A percentile compares a stretch with the other conserved stretches of the same genome.
Conservation (phyloP, 1,284 basidiomycete genomes). For the Irpex rosettiformis region DNA sequence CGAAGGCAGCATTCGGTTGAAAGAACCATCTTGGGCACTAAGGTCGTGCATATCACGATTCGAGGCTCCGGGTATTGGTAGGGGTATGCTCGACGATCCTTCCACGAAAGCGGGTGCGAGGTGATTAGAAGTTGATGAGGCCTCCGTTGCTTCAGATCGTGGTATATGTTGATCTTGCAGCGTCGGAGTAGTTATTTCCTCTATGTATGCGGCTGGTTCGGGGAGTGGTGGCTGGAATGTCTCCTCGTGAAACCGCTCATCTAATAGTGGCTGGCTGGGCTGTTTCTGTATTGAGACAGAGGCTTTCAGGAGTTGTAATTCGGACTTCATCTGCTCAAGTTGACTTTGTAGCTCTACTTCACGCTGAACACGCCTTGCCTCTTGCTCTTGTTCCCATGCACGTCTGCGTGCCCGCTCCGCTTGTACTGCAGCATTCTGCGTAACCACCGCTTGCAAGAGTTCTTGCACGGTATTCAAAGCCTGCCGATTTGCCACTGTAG, state of each 20-base stretch:
- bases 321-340: conserved; percentile 54
- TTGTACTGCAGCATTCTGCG: conserved; percentile 54
- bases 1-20: neutral
- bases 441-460: conserved; percentile 48
- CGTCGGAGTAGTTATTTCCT: conserved; percentile 4
- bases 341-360: conserved; percentile 59
- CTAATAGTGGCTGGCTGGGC: conserved; percentile 9
- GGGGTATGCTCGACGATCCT: conserved; percentile 34
- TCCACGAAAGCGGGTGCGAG: conserved; percentile 34
- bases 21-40: neutral
- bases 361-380: conserved; percentile 48
- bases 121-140: conserved; percentile 34
- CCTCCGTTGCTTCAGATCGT: neutral
- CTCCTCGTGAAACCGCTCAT: neutral
- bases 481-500: conserved; percentile 4
- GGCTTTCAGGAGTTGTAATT: conserved; percentile 49
- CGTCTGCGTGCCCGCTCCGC: conserved; percentile 52
- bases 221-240: neutral
- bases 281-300: conserved; percentile 30
- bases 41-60: neutral
- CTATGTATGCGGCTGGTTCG: conserved; percentile 5
- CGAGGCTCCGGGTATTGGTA: conserved; percentile 1
- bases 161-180: neutral
- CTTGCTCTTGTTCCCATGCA: conserved; percentile 68
- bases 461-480: conserved; percentile 48